These are phyloP conservation scores for Solanum hybrid DNA, from an alignment of 305 asterid genomes.

Conservation along the genomic window DNA sequence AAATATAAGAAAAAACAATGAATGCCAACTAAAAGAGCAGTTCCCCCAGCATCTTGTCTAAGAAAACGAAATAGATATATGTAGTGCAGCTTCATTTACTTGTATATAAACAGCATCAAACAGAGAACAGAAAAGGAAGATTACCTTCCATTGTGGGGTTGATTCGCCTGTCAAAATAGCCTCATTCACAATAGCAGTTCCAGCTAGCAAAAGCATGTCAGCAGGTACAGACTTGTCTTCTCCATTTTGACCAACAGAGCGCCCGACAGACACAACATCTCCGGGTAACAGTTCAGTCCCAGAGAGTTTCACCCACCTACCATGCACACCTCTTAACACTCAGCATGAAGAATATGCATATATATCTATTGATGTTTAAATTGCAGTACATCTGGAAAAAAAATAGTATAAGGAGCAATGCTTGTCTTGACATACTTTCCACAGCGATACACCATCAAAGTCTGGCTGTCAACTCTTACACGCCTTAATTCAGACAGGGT, in stretches of 20 bases:
- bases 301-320: slow-evolving; percentile 83
- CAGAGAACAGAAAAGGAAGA: background rate
- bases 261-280: slow-evolving; percentile 93
- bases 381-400: background rate
- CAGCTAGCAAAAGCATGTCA: slow-evolving; percentile 97
- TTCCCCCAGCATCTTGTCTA: background rate
- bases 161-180: slow-evolving; percentile 98
- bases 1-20: background rate
- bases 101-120: background rate
- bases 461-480: slow-evolving; percentile 87
- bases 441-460: slow-evolving; percentile 79
- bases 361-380: background rate
- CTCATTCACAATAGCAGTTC: slow-evolving; percentile 93
- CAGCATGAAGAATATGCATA: background rate
- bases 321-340: slow-evolving; percentile 14
- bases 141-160: slow-evolving; percentile 98
- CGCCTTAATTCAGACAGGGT: slow-evolving; percentile 92
- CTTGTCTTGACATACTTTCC: slow-evolving; percentile 67
- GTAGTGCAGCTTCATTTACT: background rate
- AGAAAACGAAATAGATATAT: background rate
- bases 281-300: slow-evolving; percentile 95
- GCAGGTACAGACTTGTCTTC: slow-evolving; percentile 96
- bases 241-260: slow-evolving; percentile 69
- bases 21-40: background rate
- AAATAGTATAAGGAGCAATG: background rate